Conservation (phyloP, 345 rosid genomes). For the Atalantia buxifolia region DNA sequence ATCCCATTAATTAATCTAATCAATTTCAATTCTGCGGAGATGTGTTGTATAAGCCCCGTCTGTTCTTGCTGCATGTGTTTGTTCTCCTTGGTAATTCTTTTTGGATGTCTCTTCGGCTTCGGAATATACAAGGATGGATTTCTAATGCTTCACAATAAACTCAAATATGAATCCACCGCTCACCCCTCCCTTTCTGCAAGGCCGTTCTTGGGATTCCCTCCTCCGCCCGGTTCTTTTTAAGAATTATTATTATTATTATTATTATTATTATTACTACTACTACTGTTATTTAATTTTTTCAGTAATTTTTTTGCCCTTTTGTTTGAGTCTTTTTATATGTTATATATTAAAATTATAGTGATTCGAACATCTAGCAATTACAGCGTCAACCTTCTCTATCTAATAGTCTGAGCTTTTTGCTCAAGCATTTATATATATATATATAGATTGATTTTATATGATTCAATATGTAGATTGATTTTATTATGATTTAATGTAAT, state of each 20-base stretch:
- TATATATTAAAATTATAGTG: too few species aligned
- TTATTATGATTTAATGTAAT: neutral
- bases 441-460: neutral
- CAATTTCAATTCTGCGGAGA: neutral
- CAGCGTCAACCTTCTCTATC: too few species aligned
- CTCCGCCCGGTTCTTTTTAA: neutral
- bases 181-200: neutral
- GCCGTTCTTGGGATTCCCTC: conserved; percentile 9
- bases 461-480: too few species aligned
- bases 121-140: conserved; percentile 2
- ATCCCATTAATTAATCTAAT: neutral
- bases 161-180: neutral
- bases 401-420: neutral
- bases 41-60: neutral
- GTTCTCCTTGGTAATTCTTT: neutral
- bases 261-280: neutral
- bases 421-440: neutral
- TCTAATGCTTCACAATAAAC: neutral
- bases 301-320: neutral
- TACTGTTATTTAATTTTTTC: neutral
- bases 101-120: conserved; percentile 5
- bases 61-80: conserved; percentile 4
- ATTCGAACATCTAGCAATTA: too few species aligned
- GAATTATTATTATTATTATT: neutral
- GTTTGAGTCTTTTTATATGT: too few species aligned